Percentiles rank a stretch among this genome's conserved stretches.
These are phyloP conservation scores for Amorphotheca resinae DNA, from an alignment of 495 filamentous ascomycete genomes.

Conservation along the genomic window DNA sequence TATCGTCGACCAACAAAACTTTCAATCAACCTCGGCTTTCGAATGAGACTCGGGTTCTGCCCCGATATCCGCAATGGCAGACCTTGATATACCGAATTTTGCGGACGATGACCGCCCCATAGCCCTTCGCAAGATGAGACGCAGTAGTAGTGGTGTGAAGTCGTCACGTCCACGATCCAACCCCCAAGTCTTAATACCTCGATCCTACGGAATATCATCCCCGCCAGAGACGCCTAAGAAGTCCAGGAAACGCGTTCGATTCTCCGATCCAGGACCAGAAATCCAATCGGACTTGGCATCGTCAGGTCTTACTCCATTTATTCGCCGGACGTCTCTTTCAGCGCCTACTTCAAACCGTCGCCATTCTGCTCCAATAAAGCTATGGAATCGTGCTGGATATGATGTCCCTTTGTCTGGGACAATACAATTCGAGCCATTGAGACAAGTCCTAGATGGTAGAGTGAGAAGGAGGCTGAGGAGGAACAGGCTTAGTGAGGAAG, in stretches of 20 bases:
- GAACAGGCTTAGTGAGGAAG: constrained; percentile 62
- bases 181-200: neutral
- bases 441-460: constrained; percentile 58
- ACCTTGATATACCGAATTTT: neutral
- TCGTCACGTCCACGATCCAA: constrained; percentile 4
- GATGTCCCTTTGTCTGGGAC: constrained; percentile 21
- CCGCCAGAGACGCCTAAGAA: constrained; percentile 21
- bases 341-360: constrained; percentile 34
- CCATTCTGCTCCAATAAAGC: constrained; percentile 26
- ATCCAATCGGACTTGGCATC: constrained; percentile 27
- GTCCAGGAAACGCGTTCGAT: constrained; percentile 52
- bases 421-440: constrained; percentile 53
- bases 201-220: constrained; percentile 14
- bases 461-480: constrained; percentile 58
- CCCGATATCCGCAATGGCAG: constrained; percentile 4
- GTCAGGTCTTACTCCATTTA: constrained; percentile 57
- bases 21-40: no score
- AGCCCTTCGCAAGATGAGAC: constrained; percentile 13
- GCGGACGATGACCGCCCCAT: constrained; percentile 13
- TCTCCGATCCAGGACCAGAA: constrained; percentile 55
- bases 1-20: no score
- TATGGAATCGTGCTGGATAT: constrained; percentile 14
- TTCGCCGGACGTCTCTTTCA: constrained; percentile 44
- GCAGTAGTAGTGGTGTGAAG: constrained; percentile 6
- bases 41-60: no score